Base-by-base conservation (phyloP, 768 basidiomycete species). In the Naematelia aurantialba region DNA sequence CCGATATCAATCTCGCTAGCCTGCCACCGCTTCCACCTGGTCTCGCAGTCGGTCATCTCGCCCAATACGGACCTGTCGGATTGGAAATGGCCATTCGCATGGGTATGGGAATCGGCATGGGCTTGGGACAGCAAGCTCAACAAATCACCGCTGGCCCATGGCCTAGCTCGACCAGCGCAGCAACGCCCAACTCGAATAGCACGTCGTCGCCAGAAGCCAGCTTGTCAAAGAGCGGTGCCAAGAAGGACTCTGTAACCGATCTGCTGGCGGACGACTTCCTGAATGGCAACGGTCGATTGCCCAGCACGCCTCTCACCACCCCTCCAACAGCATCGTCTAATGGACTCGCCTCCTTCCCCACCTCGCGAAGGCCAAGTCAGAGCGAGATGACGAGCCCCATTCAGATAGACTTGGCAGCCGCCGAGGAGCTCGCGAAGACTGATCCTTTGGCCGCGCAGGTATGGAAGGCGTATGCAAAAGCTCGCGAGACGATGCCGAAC, bases 391-490 rank as follows among this genome's bases (percentile, higher is more conserved):
- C 58, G n/a, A 62, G 66, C 42, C 71, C 73, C 24, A 59, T 57
- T 1, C 13, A 62, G 14, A 66, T 61, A 1, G 63, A 67, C 13
- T 42, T 52, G n/a, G 14, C 56, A 1, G 54, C 50, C 2, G 60
- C 65, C 1, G 63, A 70, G 4, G 68, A 70, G n/a, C 61, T 70
- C 52, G 72, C 70, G 10, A 69, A 83, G 72, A 87, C 91, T 52
- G 93, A 96, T 74, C 93, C 92, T 5, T 81, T 96, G 21, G 91
- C 91, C 0, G 88, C 93, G 1, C 91, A 97, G 79, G 89, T 98
- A 27, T 98, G 94, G 94, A 91, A 87, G 80, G 89, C 97, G 84
- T 98, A 89, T 72, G 85, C 91, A 31, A 85, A 89, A 61, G 89
- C 88, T 47, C 92, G 91, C 79, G 88, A 87, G n/a, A 83, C 82